These are phyloP conservation scores for Hirschioporus abietinus DNA, from an alignment of 768 basidiomycete species.

Conservation along the genomic window DNA sequence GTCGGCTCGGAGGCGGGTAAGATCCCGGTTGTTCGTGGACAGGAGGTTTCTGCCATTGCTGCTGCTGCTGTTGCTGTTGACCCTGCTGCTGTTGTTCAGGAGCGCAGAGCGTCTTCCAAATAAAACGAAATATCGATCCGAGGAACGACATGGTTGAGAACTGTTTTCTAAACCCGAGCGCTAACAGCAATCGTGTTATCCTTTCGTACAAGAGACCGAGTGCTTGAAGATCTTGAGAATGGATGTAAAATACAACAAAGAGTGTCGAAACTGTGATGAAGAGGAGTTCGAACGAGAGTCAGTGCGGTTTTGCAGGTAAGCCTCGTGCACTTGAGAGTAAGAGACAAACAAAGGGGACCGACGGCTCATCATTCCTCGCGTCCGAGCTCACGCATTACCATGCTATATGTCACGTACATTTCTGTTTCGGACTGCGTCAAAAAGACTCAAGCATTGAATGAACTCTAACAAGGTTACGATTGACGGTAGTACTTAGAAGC, in stretches of 20 bases:
- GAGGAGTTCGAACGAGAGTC: neutral
- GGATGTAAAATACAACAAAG: neutral
- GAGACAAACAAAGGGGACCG: neutral
- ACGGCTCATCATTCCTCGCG: neutral
- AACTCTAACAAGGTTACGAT: neutral
- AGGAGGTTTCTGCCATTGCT: neutral
- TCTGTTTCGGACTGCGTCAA: neutral
- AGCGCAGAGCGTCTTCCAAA: constrained; percentile 3
- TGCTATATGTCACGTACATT: neutral
- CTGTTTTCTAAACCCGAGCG: neutral
- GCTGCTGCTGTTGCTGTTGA: constrained; percentile 9
- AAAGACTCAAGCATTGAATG: neutral
- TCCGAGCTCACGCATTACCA: neutral
- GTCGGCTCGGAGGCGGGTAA: neutral
- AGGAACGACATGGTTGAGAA: neutral
- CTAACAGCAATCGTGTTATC: neutral
- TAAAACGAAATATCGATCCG: neutral
- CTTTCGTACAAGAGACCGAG: neutral
- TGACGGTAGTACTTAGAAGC: no score
- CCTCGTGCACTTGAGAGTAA: neutral
- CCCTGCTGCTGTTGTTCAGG: constrained; percentile 9
- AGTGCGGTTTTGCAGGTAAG: neutral
- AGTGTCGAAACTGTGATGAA: neutral
- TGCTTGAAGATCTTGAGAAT: neutral
- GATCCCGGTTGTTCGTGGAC: neutral